Conservation (phyloP, 1,284 basidiomycete genomes). For the Leccinum proliferum region DNA sequence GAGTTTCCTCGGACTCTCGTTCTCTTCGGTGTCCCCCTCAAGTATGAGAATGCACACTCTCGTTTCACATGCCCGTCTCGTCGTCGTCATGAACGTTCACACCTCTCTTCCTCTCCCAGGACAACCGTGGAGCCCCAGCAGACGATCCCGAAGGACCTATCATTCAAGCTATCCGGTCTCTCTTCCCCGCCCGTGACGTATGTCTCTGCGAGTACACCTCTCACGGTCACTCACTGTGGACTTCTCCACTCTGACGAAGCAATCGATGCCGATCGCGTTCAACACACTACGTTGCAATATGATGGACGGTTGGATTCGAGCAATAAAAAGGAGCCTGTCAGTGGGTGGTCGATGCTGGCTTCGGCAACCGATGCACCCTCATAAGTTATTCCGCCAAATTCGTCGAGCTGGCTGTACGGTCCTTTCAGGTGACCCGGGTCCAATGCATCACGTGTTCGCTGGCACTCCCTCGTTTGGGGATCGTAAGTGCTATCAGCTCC, state of each 20-base stretch:
- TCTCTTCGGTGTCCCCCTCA: conserved; percentile 92
- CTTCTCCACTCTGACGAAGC: conserved; percentile 70
- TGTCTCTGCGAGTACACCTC: conserved; percentile 99
- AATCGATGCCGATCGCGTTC: conserved; percentile 79
- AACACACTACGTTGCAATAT: conserved; percentile 98
- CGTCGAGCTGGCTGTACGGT: conserved; percentile 72
- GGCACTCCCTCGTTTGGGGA: conserved; percentile 91
- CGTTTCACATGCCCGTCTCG: not conserved
- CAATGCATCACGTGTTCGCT: not conserved
- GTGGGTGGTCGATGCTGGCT: conserved; percentile 66
- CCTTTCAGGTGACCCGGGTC: conserved; percentile 76
- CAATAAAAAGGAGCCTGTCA: conserved; percentile 78
- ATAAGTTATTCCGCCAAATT: conserved; percentile 49
- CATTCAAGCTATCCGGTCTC: conserved; percentile 68
- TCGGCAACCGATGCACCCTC: conserved; percentile 83
- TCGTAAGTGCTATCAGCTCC: conserved; percentile 97
- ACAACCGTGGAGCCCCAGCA: conserved; percentile 78
- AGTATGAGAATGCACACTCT: conserved; percentile 68
- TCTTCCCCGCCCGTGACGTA: conserved; percentile 87
- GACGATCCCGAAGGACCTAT: conserved; percentile 92
- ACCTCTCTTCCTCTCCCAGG: conserved; percentile 42
- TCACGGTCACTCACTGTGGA: conserved; percentile 89
- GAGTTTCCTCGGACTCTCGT: conserved; percentile 82
- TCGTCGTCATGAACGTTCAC: not conserved
- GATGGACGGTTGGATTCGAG: conserved; percentile 96